Evolutionary conservation across 2,329 filamentous ascomycete species (phyloP).

Genomic region (Thermochaetoides dissita): DNA sequence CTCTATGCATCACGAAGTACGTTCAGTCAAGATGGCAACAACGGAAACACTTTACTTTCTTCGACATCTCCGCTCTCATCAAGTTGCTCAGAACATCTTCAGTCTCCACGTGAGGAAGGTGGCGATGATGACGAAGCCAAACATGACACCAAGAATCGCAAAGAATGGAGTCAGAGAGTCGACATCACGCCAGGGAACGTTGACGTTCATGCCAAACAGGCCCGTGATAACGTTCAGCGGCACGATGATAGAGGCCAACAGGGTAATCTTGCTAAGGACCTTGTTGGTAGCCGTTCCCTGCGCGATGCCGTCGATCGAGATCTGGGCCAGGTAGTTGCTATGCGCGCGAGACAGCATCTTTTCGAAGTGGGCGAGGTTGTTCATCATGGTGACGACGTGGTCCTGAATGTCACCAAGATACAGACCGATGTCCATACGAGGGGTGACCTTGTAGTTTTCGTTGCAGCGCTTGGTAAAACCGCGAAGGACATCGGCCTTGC

Average conservation of each 20-base stretch:
- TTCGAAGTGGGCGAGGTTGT: constrained; percentile 86
- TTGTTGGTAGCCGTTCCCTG: constrained; percentile 81
- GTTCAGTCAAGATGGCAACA: no score
- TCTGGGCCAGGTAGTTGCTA: constrained; percentile 89
- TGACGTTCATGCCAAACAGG: constrained; percentile 78
- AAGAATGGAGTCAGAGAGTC: constrained; percentile 43
- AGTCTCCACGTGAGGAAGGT: constrained; percentile 29
- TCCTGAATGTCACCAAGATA: constrained; percentile 97
- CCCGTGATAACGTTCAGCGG: constrained; percentile 86
- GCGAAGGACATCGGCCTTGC: constrained; percentile 96
- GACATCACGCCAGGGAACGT: constrained; percentile 46
- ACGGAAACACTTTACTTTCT: no score
- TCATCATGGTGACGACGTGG: constrained; percentile 99
- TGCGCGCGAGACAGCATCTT: constrained; percentile 93
- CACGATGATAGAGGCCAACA: constrained; percentile 88
- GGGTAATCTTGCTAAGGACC: constrained; percentile 85
- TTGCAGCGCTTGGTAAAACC: constrained; percentile 98
- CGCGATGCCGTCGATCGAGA: constrained; percentile 80
- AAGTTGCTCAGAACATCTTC: constrained; percentile 5
- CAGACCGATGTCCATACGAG: constrained; percentile 88
- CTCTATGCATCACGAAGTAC: no score
- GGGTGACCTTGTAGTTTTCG: constrained; percentile 88
- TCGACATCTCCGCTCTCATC: not conserved
- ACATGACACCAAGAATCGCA: constrained; percentile 37
- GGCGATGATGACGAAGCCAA: constrained; percentile 35